Base-by-base conservation (phyloP, 441 rosid species). In the Cnidoscolus chayamansa region DNA sequence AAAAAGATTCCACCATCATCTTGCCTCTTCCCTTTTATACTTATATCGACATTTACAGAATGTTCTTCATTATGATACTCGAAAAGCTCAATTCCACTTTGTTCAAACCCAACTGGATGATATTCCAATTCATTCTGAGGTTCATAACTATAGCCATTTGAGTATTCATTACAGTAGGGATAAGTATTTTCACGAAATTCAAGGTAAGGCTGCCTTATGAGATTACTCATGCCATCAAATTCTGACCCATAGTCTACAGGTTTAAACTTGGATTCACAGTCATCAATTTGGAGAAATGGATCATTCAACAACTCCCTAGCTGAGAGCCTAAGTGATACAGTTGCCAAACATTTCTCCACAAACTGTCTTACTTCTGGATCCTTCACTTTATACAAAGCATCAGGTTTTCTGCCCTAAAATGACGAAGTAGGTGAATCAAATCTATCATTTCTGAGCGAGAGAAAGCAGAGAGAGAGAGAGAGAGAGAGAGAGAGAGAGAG, bases 381-480 rank as follows among this genome's bases (percentile, higher is more conserved):
- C 67, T 79, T 84, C 78, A 94, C 92, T 79, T 87, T 84, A 73
- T 87, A 88, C 73, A 94, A 77, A 79, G 95, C 87, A 79, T 89
- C 89, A n/a, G 98, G 98, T 81, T 85, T 94, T 85, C 83, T 94
- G 25, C 98, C 98, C 98, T 94, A 77, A 76, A 78, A 71, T 7
- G n/a, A 81, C 25, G 11, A 74, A 74, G 49, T 70, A 68, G 3
- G 65, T 70, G 48, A 62, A 61, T 70, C 32, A 64, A 74, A 72
- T 58, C 57, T 59, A 56, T 25, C 59, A 51, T 60, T 37, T 56
- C 12, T 50, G 37, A 31, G 69, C 12, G 0, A 31, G 69, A 12
- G 0, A 45, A 4, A 55, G 45, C 45, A 40, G 4, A 35, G 4
- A 4, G 37, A 35, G 37, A 40, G 45, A 25, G 37, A 19, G 3